These are phyloP conservation scores for Eruca vesicaria DNA, from an alignment of 441 rosid species.

Conservation along the genomic window DNA sequence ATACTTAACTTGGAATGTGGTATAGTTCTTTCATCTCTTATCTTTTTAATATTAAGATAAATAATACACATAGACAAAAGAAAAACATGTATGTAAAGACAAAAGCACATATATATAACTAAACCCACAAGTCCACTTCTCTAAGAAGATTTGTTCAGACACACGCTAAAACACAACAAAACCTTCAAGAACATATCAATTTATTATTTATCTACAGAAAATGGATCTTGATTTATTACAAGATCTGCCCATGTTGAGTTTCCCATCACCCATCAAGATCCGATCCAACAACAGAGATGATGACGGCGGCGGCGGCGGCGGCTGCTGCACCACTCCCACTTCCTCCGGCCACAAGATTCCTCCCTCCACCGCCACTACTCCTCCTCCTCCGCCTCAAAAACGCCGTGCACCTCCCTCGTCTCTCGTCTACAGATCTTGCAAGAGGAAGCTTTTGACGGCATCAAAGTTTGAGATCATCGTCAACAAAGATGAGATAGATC, in stretches of 20 bases:
- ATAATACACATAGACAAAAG: constrained; percentile 2
- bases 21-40: constrained; percentile 3
- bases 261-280: constrained; percentile 36
- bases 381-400: constrained; percentile 37
- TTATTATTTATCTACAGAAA: background rate
- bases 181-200: constrained; percentile 13
- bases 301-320: constrained; percentile 3
- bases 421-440: constrained; percentile 32
- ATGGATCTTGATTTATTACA: constrained; percentile 33
- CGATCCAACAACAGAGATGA: constrained; percentile 24
- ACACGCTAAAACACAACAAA: constrained; percentile 24
- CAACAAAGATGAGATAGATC: constrained; percentile 33
- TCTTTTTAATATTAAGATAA: background rate
- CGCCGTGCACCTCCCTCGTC: constrained; percentile 27
- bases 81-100: constrained; percentile 29
- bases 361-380: constrained; percentile 32
- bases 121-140: constrained; percentile 35
- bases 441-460: constrained; percentile 35
- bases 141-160: constrained; percentile 36
- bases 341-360: constrained; percentile 39
- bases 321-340: constrained; percentile 38
- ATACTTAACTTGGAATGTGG: background rate
- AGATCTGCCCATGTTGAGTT: constrained; percentile 30
- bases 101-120: constrained; percentile 31
- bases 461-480: constrained; percentile 29